Evolutionary conservation across 495 filamentous ascomycete species (phyloP).

Genomic region (Opeltia flavorubescens): DNA sequence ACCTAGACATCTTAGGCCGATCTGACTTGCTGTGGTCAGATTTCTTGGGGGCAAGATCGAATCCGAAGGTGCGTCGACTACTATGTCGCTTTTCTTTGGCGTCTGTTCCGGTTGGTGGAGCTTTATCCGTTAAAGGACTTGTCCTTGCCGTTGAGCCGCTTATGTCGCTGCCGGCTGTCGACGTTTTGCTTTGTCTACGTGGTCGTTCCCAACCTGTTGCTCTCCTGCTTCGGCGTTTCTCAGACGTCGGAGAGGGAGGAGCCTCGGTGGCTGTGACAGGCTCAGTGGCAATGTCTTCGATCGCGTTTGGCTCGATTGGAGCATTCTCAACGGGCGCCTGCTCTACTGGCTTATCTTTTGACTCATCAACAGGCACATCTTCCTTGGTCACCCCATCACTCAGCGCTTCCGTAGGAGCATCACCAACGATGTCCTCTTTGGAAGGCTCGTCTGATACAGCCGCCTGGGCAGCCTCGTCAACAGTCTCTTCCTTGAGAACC

Average conservation of each 20-base stretch:
- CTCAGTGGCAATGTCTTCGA: background rate
- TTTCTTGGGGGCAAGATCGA: background rate
- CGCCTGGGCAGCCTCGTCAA: no score
- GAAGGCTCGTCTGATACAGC: no score
- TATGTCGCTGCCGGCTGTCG: conserved; percentile 17
- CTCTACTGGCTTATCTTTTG: background rate
- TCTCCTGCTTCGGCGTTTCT: conserved; percentile 12
- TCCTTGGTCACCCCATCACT: background rate
- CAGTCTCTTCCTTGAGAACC: background rate
- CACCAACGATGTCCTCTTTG: no score
- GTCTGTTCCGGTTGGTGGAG: conserved; percentile 3
- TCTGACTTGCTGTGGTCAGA: background rate
- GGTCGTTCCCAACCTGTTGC: conserved; percentile 15
- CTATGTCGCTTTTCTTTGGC: conserved; percentile 12
- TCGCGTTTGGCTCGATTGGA: background rate
- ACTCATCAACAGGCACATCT: background rate
- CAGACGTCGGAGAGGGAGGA: conserved; percentile 13
- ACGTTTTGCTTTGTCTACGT: conserved; percentile 14
- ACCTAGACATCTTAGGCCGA: background rate
- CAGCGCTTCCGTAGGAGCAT: background rate
- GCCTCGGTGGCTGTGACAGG: conserved; percentile 1
- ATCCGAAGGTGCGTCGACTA: background rate
- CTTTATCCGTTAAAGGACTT: conserved; percentile 2
- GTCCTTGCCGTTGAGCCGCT: conserved; percentile 19
- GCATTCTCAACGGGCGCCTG: background rate